Evolutionary conservation across 2,329 filamentous ascomycete genomes (phyloP).

Genomic region (Aspergillus alliaceus): DNA sequence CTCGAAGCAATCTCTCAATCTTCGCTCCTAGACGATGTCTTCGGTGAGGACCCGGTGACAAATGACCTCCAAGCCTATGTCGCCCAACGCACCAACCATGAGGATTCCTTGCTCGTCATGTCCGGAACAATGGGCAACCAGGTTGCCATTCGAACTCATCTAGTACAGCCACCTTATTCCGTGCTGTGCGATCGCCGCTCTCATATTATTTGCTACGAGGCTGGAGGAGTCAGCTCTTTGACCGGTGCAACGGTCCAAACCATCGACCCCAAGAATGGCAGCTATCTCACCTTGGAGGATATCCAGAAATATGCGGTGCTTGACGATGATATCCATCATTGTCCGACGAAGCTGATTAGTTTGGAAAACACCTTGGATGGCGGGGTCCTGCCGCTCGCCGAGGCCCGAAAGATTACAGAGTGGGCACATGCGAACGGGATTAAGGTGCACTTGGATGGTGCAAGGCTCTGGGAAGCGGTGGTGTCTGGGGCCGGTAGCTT

Average conservation of each 20-base stretch:
- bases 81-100: constrained; percentile 71
- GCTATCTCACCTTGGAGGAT: constrained; percentile 75
- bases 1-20: constrained; percentile 73
- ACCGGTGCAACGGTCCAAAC: constrained; percentile 69
- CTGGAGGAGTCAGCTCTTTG: constrained; percentile 67
- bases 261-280: constrained; percentile 68
- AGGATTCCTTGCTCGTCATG: constrained; percentile 75
- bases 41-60: constrained; percentile 76
- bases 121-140: constrained; percentile 97
- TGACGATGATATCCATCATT: constrained; percentile 68
- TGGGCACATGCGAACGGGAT: constrained; percentile 68
- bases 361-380: constrained; percentile 86
- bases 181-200: constrained; percentile 76
- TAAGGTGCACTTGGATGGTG: constrained; percentile 75
- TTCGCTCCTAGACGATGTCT: constrained; percentile 81
- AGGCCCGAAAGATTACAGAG: constrained; percentile 66
- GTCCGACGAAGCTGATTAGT: constrained; percentile 77
- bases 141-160: constrained; percentile 73
- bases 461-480: constrained; percentile 78
- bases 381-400: constrained; percentile 72
- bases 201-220: constrained; percentile 70
- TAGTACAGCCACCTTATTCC: constrained; percentile 75
- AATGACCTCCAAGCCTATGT: constrained; percentile 72
- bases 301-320: constrained; percentile 65
- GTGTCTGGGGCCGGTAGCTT: constrained; percentile 67